Percentiles rank a stretch among this genome's conserved stretches.
Conservation (phyloP, 2,329 filamentous ascomycete species). For the Xylaria sp. region DNA sequence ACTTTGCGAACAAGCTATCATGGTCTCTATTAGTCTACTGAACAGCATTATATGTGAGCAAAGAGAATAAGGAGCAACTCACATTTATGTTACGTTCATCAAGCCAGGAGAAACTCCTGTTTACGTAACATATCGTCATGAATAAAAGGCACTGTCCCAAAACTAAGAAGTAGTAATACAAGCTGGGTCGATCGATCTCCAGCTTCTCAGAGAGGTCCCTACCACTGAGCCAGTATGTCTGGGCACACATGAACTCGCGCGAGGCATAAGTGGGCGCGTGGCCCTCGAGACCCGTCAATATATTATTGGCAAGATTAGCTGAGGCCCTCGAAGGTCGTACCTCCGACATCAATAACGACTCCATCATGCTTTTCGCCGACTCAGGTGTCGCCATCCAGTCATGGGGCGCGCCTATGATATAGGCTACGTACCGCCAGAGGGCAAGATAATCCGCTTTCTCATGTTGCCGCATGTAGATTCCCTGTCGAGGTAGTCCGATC, state of each 20-base stretch:
- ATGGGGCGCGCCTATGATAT: constrained; percentile 74
- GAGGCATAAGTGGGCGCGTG: constrained; percentile 73
- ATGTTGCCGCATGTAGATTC: constrained; percentile 69
- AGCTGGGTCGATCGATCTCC: constrained; percentile 63
- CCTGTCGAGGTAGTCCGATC: constrained; percentile 73
- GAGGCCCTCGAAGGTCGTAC: constrained; percentile 71
- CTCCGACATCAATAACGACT: constrained; percentile 73
- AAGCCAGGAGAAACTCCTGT: constrained; percentile 51
- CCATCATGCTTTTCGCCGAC: constrained; percentile 71
- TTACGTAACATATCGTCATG: constrained; percentile 61
- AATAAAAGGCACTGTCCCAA: constrained; percentile 75
- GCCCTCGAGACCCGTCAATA: constrained; percentile 73
- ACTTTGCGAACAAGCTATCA: constrained; percentile 59
- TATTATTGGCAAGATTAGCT: constrained; percentile 76
- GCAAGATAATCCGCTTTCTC: constrained; percentile 77
- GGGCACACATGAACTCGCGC: constrained; percentile 73
- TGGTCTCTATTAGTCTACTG: not conserved
- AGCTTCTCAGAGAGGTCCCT: constrained; percentile 68
- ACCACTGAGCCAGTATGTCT: constrained; percentile 76
- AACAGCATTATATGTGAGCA: not conserved
- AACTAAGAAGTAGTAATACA: constrained; percentile 69
- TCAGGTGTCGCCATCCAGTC: constrained; percentile 66
- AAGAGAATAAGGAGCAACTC: constrained; percentile 31
- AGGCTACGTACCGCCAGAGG: constrained; percentile 78
- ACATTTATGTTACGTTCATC: constrained; percentile 62